Percentiles rank a stretch among this genome's conserved stretches.
These are phyloP conservation scores for Calonectria crousiana DNA, from an alignment of 2,329 filamentous ascomycete genomes.

Conservation along the genomic window DNA sequence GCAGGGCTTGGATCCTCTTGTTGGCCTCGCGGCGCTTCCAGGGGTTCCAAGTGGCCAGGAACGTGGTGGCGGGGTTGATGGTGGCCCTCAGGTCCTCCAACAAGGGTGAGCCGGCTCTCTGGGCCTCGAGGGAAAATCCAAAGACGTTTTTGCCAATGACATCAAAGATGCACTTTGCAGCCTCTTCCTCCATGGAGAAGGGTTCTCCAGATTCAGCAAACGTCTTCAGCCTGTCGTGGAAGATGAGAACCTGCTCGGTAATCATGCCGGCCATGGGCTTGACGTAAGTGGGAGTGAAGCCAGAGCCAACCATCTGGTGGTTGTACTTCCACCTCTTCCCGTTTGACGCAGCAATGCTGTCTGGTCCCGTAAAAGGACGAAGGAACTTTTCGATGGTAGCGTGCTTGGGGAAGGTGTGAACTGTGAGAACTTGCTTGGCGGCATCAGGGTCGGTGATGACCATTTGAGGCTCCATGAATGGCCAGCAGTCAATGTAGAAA, in stretches of 20 bases:
- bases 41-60: not conserved
- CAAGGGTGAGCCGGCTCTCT: not conserved
- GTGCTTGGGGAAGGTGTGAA: conserved; percentile 5
- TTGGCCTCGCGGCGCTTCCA: not conserved
- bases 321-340: not conserved
- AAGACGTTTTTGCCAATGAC: conserved; percentile 3
- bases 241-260: not conserved
- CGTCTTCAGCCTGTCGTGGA: not conserved
- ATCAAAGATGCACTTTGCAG: conserved; percentile 4
- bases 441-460: conserved; percentile 7
- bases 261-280: not conserved
- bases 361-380: not conserved
- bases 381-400: not conserved
- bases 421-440: not conserved
- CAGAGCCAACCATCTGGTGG: conserved; percentile 6
- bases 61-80: not conserved
- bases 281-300: not conserved
- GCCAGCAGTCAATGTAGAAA: conserved; percentile 8
- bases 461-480: not conserved
- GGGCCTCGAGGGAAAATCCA: conserved; percentile 1
- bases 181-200: conserved; percentile 1
- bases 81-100: conserved; percentile 1
- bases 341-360: not conserved
- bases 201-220: conserved; percentile 1
- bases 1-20: not conserved